Percentiles rank a stretch among this genome's conserved stretches.
Conservation (phyloP, 768 basidiomycete genomes). For the Suillus cothurnatus region DNA sequence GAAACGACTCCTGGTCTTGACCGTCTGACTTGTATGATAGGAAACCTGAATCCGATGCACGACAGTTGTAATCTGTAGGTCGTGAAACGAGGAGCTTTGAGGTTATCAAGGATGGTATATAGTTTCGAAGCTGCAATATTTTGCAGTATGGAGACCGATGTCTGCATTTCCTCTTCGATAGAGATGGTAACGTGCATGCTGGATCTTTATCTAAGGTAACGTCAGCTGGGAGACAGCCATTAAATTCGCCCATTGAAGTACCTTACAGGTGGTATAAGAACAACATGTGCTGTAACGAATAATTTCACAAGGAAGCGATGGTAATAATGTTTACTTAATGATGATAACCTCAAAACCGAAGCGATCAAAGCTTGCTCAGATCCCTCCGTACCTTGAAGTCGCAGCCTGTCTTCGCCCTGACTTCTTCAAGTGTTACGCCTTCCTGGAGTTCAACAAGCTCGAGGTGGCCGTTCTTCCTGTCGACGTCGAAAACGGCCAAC, state of each 20-base stretch:
- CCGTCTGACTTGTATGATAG: no score
- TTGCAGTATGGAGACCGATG: no score
- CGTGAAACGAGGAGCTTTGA: no score
- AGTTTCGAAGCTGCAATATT: no score
- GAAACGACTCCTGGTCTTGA: no score
- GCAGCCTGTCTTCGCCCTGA: conserved; percentile 84
- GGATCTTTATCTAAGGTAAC: not conserved
- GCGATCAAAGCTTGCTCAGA: conserved; percentile 48
- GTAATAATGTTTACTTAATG: not conserved
- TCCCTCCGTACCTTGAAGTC: conserved; percentile 66
- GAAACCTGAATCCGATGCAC: no score
- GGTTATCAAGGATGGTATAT: no score
- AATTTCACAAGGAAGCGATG: not conserved
- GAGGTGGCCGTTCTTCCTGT: conserved; percentile 71
- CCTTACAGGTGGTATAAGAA: not conserved
- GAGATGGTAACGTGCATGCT: no score
- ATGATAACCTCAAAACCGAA: conserved; percentile 15
- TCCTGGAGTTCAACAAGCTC: conserved; percentile 82
- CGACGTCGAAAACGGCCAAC: conserved; percentile 87
- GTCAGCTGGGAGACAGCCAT: not conserved
- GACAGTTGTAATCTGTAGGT: no score
- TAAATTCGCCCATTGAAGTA: not conserved
- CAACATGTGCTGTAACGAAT: not conserved
- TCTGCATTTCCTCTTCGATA: not conserved
- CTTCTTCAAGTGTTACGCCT: conserved; percentile 81